Evolutionary conservation across 1,139 yeast species (phyloP).

Genomic region (Suhomyces wounanorum): DNA sequence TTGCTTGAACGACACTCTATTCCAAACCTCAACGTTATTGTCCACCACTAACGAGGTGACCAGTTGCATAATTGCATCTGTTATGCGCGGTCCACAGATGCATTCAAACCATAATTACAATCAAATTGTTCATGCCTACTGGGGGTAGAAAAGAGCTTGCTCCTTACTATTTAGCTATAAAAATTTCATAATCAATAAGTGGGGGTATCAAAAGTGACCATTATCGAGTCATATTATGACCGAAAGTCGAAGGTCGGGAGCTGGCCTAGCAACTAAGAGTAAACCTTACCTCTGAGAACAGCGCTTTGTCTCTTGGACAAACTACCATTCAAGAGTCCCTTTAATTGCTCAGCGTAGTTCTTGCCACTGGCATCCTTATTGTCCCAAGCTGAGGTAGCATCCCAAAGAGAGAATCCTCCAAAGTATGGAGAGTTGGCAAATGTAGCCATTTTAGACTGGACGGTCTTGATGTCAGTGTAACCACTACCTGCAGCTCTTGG

Average conservation of each 20-base stretch:
- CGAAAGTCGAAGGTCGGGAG: neutral
- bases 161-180: neutral
- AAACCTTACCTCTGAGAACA: neutral
- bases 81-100: neutral
- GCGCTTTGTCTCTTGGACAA: neutral
- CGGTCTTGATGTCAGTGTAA: conserved; percentile 35
- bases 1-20: neutral
- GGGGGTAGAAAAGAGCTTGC: neutral
- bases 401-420: conserved; percentile 92
- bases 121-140: neutral
- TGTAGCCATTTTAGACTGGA: conserved; percentile 27
- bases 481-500: conserved; percentile 68
- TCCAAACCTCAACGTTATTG: neutral
- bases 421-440: conserved; percentile 47
- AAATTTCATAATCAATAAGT: neutral
- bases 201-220: neutral
- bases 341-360: conserved; percentile 18
- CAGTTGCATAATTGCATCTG: neutral
- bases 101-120: neutral
- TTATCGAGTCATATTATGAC: neutral
- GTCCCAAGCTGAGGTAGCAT: conserved; percentile 55
- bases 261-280: neutral
- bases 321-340: conserved; percentile 13
- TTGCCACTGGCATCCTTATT: conserved; percentile 15
- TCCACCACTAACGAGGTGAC: neutral